Evolutionary conservation across 129 eudicot genomes (phyloP), one percentile per base, ranked within the genome.

Genomic region (Pittosporum tobira): DNA sequence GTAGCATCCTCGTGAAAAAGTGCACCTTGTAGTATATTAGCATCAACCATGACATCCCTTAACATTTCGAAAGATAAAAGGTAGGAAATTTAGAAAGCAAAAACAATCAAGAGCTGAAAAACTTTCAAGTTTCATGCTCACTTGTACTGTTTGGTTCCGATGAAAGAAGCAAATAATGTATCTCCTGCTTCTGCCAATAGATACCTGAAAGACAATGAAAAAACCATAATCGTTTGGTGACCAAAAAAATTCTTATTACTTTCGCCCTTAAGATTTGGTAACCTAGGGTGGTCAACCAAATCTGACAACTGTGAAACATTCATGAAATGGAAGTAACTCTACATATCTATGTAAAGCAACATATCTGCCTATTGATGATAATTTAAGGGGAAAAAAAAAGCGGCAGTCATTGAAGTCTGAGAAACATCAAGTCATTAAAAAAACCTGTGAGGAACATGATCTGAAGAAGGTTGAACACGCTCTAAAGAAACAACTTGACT

Each of bases 11-110:
- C 99, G 53, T 93, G 94, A 68, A 93, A 93, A 72, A 93, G 69
- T 59, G 99, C 96, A 79, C 96, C 99, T 93, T 93, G 99, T 70
- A 93, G 83, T 76, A 93, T 93, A 70, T 93, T 87, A 8, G 78
- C 99, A 79, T 93, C 99, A 74, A 86, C 96, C 91, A 93, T 81
- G 81, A 93, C 74, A 77, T 93, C 99, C 96, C 99, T 93, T 54
- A 40, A 31, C 19, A 40, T 40, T 34, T 54, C 46, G 60, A 74
- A 64, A 37, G 25, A 62, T 37, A 58, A 23, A 59, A 34, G 49
- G 48, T 48, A 26, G 48, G 51, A 50, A n/a, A 60, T 44, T 20
- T 29, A 48, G 25, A 43, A 61, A 47, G 44, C 37, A 38, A 24
- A 51, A 57, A 49, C 13, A 31, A 34, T 8, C 20, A 52, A 4